Evolutionary conservation across 768 basidiomycete genomes (phyloP), one percentile per base, ranked within the genome.

Genomic region (Pulveroboletus ravenelii): DNA sequence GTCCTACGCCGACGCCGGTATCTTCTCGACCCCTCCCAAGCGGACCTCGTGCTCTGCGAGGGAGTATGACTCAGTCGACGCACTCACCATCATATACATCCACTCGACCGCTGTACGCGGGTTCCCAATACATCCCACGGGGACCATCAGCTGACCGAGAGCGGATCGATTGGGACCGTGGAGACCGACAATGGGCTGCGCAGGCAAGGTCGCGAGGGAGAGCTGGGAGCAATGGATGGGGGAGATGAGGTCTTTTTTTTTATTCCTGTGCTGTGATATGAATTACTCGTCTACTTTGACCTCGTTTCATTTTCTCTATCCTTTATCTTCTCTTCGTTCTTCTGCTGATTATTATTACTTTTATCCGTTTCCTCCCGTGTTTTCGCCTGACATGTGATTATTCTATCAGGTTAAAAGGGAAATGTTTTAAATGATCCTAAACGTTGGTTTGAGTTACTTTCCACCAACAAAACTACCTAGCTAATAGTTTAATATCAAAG

Each of bases 141-240:
- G 78, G 77, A 5, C 79, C 78, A 3, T 76, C 74, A 10, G 77
- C 76, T 2, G 79, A 80, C 57, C 70, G 79, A 3, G 79, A 81
- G 18, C 64, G 77, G 13, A 50, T 55, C 13, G 78, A 77, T 15
- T 68, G 75, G 65, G 76, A 77, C 14, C 64, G 73, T n/a, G 70
- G 72, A 7, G 74, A 75, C n/a, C 55, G 75, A 10, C 62, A 57
- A 17, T 69, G 69, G 68, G 42, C 52, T 35, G 46, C 51, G 9
- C 58, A 62, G 17, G 47, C 65, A 14, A 54, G 66, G 40, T 36
- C 66, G 30, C 59, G 71, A 39, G 66, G 70, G 6, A 56, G 71
- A 45, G 66, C 69, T 1, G 68, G 65, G 32, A 72, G 72, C 30
- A 63, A 61, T 55, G 70, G 72, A 32, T 66, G 70, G 67, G 69